Base-by-base conservation (phyloP, 805 yeast genomes). In the Grigorovia transvaalensis region DNA sequence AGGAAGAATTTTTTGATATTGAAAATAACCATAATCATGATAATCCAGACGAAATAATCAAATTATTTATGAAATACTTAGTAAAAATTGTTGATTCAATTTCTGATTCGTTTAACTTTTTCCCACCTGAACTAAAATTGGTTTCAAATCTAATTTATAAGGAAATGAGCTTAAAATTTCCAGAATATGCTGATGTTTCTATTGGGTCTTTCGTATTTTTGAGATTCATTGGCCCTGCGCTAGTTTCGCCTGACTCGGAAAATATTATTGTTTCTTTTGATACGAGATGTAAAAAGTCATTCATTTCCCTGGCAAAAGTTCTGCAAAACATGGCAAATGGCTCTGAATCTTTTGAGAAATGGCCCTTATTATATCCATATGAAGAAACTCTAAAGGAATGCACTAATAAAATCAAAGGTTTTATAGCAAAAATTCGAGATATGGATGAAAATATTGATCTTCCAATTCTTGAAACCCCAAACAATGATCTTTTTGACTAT, bases 241-340 rank as follows among this genome's bases (percentile, higher is more conserved):
- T 89, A 57, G 88, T 89, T n/a, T 80, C 87, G n/a, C 96, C 96
- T 0, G 95, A 87, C 52, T 53, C 69, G 11, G 72, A 73, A 54
- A 61, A 61, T 45, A 61, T 71, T 43, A 61, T 66, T 29, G 64
- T 62, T 15, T 57, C 74, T 63, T 59, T 77, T 15, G 70, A 69
- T 49, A 56, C 65, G 15, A 64, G 61, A 27, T 71, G 73, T 2
- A 73, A 87, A 55, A 75, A 93, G 57, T 79, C 85, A 0, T 75
- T 85, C 50, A 79, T 89, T 56, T 81, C 86, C 52, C 65, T 89
- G 33, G 95, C 95, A 1, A 85, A 87, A 58, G 81, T 85, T 13
- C 68, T 90, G 29, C 97, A 90, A 68, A 79, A 82, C 57, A 79
- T 88, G 72, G 95, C 95, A 1, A 90, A 89, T 65, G 90, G 88